Evolutionary conservation across 129 eudicot species (phyloP), one percentile per base, ranked within the genome.

Genomic region (Flaveria trinervia): DNA sequence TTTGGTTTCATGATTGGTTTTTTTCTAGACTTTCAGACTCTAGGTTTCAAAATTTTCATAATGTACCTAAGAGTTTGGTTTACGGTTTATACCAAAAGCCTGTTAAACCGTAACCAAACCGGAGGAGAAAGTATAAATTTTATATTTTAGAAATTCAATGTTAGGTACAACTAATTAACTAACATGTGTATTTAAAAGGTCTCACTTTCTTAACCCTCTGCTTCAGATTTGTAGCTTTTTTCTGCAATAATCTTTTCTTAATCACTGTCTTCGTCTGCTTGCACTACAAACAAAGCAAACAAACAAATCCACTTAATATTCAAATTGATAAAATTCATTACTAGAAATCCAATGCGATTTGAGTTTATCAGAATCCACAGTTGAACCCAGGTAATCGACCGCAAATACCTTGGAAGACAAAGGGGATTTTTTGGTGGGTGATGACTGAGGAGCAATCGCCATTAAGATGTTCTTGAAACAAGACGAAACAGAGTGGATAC

Each of bases 261-360:
- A 74, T 60, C 72, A 71, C 82, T 26, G 76, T 65, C 82, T 79
- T 82, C 6, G 68, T 60, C 83, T 83, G 71, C 23, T 45, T 71
- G 18, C 70, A 49, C 43, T 77, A 39, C 77, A 77, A 50, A 56
- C 16, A 57, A 4, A 15, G 14, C 36, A 30, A 30, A 65, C 45
- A 75, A 1, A 68, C 73, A 73, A 11, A 36, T 36, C 41, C 41
- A 36, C 41, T 36, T 36, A 0, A 36, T 5, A 36, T 36, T 36
- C 41, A 36, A 36, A 36, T 36, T 36, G 1, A 36, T 30, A 30
- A 36, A 36, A 36, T 0, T 4, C 5, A 36, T 4, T 5, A 36
- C 7, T 4, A 36, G 41, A 36, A 36, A 36, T 36, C 41, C 41
- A 5, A 36, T 36, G 39, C 39, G 39, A 33, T 33, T 33, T 33